Evolutionary conservation across 1,284 basidiomycete species (phyloP).

Genomic region (Rhizoctonia solani): DNA sequence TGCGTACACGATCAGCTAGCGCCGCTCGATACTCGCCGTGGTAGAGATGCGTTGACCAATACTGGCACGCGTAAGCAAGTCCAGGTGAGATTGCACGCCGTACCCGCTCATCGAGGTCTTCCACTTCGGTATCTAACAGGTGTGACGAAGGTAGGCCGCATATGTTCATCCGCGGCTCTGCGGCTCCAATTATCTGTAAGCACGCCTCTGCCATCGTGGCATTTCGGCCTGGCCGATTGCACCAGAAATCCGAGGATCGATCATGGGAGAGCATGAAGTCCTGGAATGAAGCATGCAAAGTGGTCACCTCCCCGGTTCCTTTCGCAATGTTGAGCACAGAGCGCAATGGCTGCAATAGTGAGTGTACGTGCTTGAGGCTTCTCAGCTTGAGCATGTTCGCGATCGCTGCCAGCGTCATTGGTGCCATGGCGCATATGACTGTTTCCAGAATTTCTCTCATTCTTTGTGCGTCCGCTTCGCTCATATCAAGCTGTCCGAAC

Average conservation of each 20-base stretch:
- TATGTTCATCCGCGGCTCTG: conserved; percentile 13
- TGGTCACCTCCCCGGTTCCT: neutral
- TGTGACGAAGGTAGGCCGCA: conserved; percentile 7
- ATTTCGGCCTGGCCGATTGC: neutral
- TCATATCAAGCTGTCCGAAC: neutral
- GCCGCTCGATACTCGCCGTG: neutral
- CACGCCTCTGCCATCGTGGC: neutral
- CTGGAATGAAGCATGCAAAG: neutral
- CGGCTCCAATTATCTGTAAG: neutral
- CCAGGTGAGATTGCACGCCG: neutral
- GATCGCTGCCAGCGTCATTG: neutral
- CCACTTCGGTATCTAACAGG: neutral
- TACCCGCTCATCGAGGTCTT: neutral
- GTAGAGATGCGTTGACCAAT: neutral
- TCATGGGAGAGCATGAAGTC: neutral
- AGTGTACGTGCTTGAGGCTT: too few relatives aligned
- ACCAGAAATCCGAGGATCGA: neutral
- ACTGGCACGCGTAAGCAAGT: conserved; percentile 12
- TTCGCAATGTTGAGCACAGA: neutral
- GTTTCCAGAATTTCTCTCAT: neutral
- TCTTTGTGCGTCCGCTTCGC: too few relatives aligned
- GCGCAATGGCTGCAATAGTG: neutral
- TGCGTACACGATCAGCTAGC: neutral
- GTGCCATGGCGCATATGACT: too few relatives aligned
- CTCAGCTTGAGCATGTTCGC: neutral